Percentiles rank a stretch among this genome's conserved stretches.
Evolutionary conservation across 2,329 filamentous ascomycete genomes (phyloP).

Genomic region (Botrytis medusae): DNA sequence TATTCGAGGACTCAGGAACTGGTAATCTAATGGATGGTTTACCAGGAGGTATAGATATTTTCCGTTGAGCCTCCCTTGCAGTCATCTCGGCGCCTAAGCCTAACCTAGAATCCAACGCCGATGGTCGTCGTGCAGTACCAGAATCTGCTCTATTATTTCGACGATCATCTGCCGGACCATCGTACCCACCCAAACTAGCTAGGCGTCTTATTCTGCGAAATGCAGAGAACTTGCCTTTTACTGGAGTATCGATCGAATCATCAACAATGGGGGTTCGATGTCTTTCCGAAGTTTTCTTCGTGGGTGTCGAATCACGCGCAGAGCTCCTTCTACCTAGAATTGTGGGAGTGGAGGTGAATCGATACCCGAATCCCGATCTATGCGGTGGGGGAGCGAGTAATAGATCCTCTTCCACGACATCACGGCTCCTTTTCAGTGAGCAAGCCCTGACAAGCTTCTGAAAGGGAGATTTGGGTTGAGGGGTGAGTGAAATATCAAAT

Average conservation of each 20-base stretch:
- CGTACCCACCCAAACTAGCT: slow-evolving; percentile 19
- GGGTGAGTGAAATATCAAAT: slow-evolving; percentile 29
- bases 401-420: slow-evolving; percentile 1
- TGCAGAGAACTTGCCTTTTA: slow-evolving; percentile 14
- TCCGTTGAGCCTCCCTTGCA: not conserved
- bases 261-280: not conserved
- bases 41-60: not conserved
- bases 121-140: not conserved
- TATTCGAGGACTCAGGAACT: not conserved
- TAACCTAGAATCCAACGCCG: slow-evolving; percentile 4
- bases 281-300: not conserved
- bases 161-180: slow-evolving; percentile 14
- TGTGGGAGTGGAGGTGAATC: slow-evolving; percentile 16
- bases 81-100: slow-evolving; percentile 8
- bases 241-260: slow-evolving; percentile 14
- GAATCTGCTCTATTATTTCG: not conserved
- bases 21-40: not conserved
- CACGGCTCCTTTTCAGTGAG: slow-evolving; percentile 11
- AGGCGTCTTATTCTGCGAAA: slow-evolving; percentile 17
- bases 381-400: slow-evolving; percentile 9
- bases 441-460: slow-evolving; percentile 21
- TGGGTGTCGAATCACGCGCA: not conserved
- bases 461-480: slow-evolving; percentile 16
- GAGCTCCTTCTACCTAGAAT: not conserved
- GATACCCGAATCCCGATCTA: slow-evolving; percentile 26